Evolutionary conservation across 2,329 filamentous ascomycete genomes (phyloP).

Genomic region (Fusarium abutilonis): DNA sequence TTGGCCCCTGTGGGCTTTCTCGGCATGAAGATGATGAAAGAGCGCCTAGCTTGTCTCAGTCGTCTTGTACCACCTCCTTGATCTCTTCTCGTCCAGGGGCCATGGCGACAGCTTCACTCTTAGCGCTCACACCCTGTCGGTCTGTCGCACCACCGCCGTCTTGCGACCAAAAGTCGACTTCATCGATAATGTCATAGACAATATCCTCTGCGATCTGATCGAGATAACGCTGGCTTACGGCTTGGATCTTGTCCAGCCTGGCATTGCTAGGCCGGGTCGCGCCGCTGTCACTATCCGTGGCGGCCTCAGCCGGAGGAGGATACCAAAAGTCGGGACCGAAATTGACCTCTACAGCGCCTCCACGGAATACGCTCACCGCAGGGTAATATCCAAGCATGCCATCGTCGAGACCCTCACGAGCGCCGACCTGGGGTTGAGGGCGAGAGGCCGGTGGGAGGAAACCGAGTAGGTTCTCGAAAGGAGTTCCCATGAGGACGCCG

Average conservation of each 20-base stretch:
- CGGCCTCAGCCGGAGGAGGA: constrained; percentile 71
- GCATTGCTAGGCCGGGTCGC: constrained; percentile 51
- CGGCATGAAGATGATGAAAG: neutral
- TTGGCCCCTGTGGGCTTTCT: neutral
- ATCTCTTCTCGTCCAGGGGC: constrained; percentile 65
- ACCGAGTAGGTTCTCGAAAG: constrained; percentile 86
- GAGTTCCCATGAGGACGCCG: constrained; percentile 82
- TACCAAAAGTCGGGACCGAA: constrained; percentile 95
- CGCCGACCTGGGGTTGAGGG: constrained; percentile 75
- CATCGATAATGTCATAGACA: constrained; percentile 91
- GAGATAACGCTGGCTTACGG: constrained; percentile 81
- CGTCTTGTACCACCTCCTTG: constrained; percentile 72
- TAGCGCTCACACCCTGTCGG: constrained; percentile 56
- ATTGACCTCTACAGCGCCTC: constrained; percentile 90
- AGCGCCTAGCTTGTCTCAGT: constrained; percentile 50
- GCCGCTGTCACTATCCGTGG: constrained; percentile 59
- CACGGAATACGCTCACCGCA: constrained; percentile 89
- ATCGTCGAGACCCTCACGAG: constrained; percentile 88
- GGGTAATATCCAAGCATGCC: constrained; percentile 97
- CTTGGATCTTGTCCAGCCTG: constrained; percentile 55
- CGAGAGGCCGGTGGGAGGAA: constrained; percentile 92
- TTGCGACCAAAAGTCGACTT: constrained; percentile 88
- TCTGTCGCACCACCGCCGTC: constrained; percentile 66
- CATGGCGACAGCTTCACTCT: constrained; percentile 56
- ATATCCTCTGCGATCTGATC: constrained; percentile 97